A percentile compares a stretch with the other conserved stretches of the same genome.
phyloP scores from a whole-genome alignment of 2,329 filamentous ascomycete genomes.

The Fusarium armeniacum region DNA sequence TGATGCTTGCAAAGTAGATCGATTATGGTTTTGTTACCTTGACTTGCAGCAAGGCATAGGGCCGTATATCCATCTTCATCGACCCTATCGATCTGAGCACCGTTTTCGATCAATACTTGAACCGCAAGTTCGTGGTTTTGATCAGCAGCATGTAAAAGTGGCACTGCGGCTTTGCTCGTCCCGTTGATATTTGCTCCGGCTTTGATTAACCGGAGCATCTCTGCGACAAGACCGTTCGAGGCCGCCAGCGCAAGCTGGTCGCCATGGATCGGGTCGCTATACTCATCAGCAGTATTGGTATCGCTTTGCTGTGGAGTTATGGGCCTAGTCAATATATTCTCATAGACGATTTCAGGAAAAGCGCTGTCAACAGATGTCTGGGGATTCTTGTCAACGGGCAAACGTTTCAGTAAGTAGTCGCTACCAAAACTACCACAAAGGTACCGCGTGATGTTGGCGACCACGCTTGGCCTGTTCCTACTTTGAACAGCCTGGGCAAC shows the following conservation, averaged over 20 bases:
- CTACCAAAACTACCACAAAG: too few species aligned
- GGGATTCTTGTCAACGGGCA: too few species aligned
- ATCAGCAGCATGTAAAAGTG: accelerated
- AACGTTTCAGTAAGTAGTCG: too few species aligned
- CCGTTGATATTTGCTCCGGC: not conserved
- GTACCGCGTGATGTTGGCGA: too few species aligned
- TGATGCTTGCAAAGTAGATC: not conserved
- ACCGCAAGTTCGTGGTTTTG: not conserved
- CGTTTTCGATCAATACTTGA: not conserved
- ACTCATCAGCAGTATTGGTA: not conserved
- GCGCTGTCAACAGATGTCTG: too few species aligned
- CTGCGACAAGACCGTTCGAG: not conserved
- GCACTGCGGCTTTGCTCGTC: too few species aligned
- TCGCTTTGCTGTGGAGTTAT: too few species aligned
- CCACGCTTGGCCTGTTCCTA: too few species aligned
- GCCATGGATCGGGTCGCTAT: accelerated
- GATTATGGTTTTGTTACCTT: accelerated
- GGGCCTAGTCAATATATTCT: too few species aligned
- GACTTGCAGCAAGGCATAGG: accelerated
- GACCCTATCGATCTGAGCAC: not conserved
- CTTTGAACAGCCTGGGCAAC: too few species aligned
- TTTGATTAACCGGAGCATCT: not conserved
- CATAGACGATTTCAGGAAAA: too few species aligned
- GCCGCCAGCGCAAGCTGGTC: not conserved
- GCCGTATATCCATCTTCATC: accelerated